phyloP scores from a whole-genome alignment of 2,329 filamentous ascomycete genomes.

The Penicillium glabrum region DNA sequence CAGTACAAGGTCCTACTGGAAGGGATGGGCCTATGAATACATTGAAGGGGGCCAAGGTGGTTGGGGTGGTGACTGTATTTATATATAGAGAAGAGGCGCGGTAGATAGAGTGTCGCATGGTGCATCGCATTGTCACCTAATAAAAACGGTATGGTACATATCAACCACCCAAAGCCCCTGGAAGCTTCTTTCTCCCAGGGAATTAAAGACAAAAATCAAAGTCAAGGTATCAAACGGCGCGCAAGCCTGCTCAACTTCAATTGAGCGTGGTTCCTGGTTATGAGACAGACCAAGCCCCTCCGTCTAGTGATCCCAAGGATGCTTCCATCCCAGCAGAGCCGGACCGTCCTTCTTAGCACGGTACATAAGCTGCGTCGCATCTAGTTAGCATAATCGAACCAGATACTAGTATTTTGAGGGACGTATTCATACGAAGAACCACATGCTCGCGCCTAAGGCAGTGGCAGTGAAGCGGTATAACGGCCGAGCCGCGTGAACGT shows the following conservation, averaged over 20 bases:
- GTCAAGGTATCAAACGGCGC: constrained; percentile 3
- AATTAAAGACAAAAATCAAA: neutral
- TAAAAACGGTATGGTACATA: constrained; percentile 26
- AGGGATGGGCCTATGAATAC: constrained; percentile 50
- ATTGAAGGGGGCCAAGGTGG: neutral
- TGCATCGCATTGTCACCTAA: constrained; percentile 12
- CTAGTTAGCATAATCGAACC: neutral
- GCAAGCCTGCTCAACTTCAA: neutral
- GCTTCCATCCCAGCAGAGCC: constrained; percentile 86
- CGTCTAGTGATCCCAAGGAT: constrained; percentile 85
- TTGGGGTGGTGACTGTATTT: constrained; percentile 1
- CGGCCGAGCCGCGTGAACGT: constrained; percentile 61
- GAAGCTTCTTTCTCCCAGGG: neutral
- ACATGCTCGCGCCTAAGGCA: constrained; percentile 91
- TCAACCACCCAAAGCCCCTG: constrained; percentile 4
- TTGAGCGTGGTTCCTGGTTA: neutral
- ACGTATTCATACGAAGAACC: constrained; percentile 77
- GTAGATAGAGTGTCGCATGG: constrained; percentile 12
- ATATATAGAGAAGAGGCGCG: constrained; percentile 4
- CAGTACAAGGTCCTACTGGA: constrained; percentile 81
- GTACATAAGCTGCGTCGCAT: constrained; percentile 76
- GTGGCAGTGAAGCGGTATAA: constrained; percentile 86
- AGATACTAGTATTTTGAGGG: neutral
- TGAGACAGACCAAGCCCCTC: neutral
- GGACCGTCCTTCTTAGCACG: constrained; percentile 95